A percentile compares a stretch with the other conserved stretches of the same genome.
Conservation (phyloP, 352 stramenopile species). For the Globisporangium spinosum region DNA sequence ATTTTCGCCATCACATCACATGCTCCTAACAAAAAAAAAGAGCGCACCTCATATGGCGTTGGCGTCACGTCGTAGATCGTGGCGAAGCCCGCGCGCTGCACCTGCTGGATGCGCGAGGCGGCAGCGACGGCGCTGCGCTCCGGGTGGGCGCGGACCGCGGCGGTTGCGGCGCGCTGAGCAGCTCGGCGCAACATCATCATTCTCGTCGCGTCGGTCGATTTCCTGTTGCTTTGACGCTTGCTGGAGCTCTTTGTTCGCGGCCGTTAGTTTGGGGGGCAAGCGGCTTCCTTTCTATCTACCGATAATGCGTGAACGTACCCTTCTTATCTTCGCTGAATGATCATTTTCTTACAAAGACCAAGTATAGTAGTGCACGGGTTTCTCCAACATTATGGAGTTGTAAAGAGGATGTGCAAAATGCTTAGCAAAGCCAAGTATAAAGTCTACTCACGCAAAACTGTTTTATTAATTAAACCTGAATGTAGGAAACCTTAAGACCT, state of each 20-base stretch:
- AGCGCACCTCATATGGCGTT: constrained; percentile 54
- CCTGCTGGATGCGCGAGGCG: constrained; percentile 25
- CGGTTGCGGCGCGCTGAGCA: constrained; percentile 24
- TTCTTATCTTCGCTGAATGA: not conserved
- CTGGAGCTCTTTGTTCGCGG: constrained; percentile 20
- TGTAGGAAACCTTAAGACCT: not conserved
- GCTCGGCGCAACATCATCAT: constrained; percentile 22
- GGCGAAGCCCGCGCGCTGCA: constrained; percentile 40
- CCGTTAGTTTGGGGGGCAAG: constrained; percentile 4
- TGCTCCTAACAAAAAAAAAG: not conserved
- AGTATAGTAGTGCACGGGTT: not conserved
- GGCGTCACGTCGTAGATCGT: constrained; percentile 66
- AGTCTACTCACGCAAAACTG: not conserved
- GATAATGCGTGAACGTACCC: not conserved
- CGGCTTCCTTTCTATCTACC: not conserved
- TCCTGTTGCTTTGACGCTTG: constrained; percentile 1
- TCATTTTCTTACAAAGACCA: not conserved
- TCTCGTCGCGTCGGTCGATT: not conserved
- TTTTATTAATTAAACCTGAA: not conserved
- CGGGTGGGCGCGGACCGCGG: constrained; percentile 13
- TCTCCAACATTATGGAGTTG: not conserved
- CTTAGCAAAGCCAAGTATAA: not conserved
- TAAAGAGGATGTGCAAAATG: not conserved
- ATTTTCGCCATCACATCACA: not conserved
- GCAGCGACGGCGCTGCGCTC: constrained; percentile 8